Base-by-base conservation (phyloP, 805 yeast species). In the Barnettozyma salicaria region DNA sequence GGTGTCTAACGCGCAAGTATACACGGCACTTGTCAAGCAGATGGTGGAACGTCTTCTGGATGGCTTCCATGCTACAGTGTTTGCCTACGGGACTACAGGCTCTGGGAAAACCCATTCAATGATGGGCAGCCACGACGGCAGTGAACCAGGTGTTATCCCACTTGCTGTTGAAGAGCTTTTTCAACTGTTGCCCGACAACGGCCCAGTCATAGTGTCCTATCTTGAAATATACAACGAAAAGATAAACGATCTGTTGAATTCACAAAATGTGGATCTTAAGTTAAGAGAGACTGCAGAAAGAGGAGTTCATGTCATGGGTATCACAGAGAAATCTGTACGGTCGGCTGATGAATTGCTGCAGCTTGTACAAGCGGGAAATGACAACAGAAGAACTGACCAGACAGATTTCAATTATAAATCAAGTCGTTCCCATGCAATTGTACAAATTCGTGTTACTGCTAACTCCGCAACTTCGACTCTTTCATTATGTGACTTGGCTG, bases 1-100 rank as follows among this genome's bases (percentile, higher is more conserved):
- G 3, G 54, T 64, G 7, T 54, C 71, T 20, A 88, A 86, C 56
- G 44, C 53, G 4, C 70, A 72, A 16, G 84, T 90, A 2, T 90
- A 85, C 56, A 61, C 62, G 14, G 56, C 58, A 11, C 64, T 67
- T 33, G 94, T 76, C 32, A 68, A 53, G 47, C 75, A 66, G 24
- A 69, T 71, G 58, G 78, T 70, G 26, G 63, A 53, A 44, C 74
- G 69, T 55, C 76, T 74, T 43, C 68, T 70, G 49, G 78, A 78
- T 12, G 96, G 96, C 0, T 89, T 63, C 58, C 87, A 87, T 52
- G 89, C 89, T 12, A 88, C 96, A 0, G 76, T 89, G 1, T 87
- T 90, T 57, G 97, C 97, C 0, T 90, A 92, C 55, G 98, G 98
- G 3, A 97, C 90, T 63, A 92, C 98, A 0, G 96, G 92, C 0